These are phyloP conservation scores for Mallotus repandus DNA, from an alignment of 441 rosid genomes.

Conservation along the genomic window DNA sequence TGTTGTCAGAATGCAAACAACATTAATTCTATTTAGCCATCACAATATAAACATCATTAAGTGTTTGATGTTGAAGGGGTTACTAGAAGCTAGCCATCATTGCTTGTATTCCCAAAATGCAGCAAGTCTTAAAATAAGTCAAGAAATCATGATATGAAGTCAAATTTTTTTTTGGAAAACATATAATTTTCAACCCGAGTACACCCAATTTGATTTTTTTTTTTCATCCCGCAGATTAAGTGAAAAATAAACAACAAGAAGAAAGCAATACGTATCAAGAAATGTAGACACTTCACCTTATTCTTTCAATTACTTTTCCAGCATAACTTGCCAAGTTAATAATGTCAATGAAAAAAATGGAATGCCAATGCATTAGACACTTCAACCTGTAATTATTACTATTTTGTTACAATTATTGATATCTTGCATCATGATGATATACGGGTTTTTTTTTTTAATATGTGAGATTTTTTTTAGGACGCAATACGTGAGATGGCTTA, in stretches of 20 bases:
- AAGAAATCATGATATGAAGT: too few species aligned
- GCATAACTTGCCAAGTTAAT: not conserved
- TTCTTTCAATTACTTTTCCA: not conserved
- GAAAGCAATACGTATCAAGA: not conserved
- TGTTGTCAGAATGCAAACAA: not conserved
- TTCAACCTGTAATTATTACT: not conserved
- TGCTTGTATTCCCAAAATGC: too few species aligned
- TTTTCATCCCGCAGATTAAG: not conserved
- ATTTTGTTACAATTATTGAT: not conserved
- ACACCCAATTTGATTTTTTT: too few species aligned
- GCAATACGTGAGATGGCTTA: too few species aligned
- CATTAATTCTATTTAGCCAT: not conserved
- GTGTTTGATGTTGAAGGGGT: not conserved
- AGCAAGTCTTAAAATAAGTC: too few species aligned
- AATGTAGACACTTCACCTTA: not conserved
- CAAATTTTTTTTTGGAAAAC: too few species aligned
- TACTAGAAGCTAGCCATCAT: not conserved
- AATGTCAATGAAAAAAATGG: not conserved
- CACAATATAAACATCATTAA: not conserved
- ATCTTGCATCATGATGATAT: not conserved
- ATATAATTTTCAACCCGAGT: too few species aligned
- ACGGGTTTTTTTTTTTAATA: too few species aligned
- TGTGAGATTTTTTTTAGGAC: too few species aligned
- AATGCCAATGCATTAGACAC: slow-evolving; percentile 9
- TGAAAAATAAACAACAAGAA: not conserved